Base-by-base conservation (phyloP, 2,329 filamentous ascomycete genomes). In the Diaporthe citri region DNA sequence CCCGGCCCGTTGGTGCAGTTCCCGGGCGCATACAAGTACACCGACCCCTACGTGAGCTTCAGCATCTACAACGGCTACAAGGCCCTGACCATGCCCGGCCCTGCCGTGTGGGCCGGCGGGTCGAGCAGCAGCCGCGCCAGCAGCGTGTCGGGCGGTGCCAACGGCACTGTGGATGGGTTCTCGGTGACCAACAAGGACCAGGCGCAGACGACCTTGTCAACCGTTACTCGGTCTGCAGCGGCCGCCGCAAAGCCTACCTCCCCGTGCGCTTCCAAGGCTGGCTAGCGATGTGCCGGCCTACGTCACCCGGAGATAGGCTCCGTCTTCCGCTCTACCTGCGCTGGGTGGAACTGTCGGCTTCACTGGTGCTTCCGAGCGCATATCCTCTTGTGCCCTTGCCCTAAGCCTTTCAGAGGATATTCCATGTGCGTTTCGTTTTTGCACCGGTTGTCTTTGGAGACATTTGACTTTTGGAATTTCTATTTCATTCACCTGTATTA, bases 11-110 rank as follows among this genome's bases (percentile, higher is more conserved):
- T 78, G 1, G 81, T 82, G 59, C 77, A 77, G 46, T 83, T 85
- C 76, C 83, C 83, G 0, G 80, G 82, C 31, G 83, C 82, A 0
- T 85, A 84, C 78, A 77, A 78, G 52, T 77, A 76, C 3, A 81
- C 77, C 6, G 82, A 85, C 72, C 81, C 81, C 46, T 80, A 82
- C 66, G 80, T 81, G 72, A 79, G 77, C 76, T 62, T 17, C 62
- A 82, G 79, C 57, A 81, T 81, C 72, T 81, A 80, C 74, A 87
- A 84, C 48, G 81, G 78, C 59, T 84, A 84, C 51, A 83, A 84
- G 81, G 59, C 82, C 3, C 87, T 87, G 77, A 82, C 75, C 13
- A 80, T 83, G 0, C 85, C 85, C 1, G 85, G 85, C 4, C 83
- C 83, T 10, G 74, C 74, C 39, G 81, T 79, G 9, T 81, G 84